These are phyloP conservation scores for Porcisia deanei DNA, from an alignment of 208 protist genomes.

Conservation along the genomic window DNA sequence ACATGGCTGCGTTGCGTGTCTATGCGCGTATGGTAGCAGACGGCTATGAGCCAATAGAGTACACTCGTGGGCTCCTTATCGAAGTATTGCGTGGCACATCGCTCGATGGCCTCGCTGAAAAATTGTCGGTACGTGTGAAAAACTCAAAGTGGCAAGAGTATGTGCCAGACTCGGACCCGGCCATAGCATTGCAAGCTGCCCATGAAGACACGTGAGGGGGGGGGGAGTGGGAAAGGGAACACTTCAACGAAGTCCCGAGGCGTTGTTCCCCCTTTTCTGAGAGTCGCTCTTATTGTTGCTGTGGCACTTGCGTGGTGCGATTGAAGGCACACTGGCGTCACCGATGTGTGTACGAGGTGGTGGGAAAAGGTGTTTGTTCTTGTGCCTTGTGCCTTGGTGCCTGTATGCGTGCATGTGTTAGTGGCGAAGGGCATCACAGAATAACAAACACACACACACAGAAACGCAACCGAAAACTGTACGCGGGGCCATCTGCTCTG, in stretches of 20 bases:
- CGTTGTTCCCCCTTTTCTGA: not conserved
- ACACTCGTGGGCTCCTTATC: slow-evolving; percentile 62
- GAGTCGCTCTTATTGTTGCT: not conserved
- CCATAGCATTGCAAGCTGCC: slow-evolving; percentile 54
- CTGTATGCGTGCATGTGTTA: not conserved
- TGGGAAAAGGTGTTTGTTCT: not conserved
- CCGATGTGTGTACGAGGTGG: not conserved
- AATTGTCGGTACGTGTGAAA: slow-evolving; percentile 57
- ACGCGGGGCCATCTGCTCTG: too few species aligned
- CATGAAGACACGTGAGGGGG: slow-evolving; percentile 17
- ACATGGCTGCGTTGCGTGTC: slow-evolving; percentile 52
- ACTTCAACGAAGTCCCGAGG: not conserved
- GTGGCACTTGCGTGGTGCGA: too few species aligned
- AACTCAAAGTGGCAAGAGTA: slow-evolving; percentile 39
- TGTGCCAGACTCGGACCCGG: slow-evolving; percentile 77
- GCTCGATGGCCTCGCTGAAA: slow-evolving; percentile 64
- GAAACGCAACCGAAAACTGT: too few species aligned
- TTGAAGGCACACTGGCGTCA: not conserved
- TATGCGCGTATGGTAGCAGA: slow-evolving; percentile 82
- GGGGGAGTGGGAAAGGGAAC: not conserved
- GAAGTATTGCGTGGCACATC: slow-evolving; percentile 55
- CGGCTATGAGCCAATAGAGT: slow-evolving; percentile 72
- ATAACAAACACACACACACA: too few species aligned
- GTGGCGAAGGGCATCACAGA: too few species aligned
- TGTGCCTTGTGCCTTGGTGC: not conserved